Conservation (phyloP, 2,329 filamentous ascomycete genomes). For the Colletotrichum noveboracense region DNA sequence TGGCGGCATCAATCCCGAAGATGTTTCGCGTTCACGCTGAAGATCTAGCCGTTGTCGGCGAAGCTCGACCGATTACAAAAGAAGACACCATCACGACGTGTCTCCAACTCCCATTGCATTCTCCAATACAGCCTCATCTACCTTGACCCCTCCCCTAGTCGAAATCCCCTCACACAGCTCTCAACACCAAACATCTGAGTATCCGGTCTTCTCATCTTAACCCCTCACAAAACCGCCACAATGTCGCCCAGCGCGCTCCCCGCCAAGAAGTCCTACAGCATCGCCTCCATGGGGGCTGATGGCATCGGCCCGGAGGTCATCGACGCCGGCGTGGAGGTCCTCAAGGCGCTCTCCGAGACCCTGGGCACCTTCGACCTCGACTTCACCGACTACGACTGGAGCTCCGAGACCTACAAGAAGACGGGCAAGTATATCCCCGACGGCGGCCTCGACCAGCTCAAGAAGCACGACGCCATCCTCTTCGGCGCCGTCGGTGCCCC, state of each 20-base stretch:
- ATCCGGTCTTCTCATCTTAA: too few species aligned
- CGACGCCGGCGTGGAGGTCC: constrained; percentile 62
- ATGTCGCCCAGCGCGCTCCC: constrained; percentile 22
- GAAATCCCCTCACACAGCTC: background rate
- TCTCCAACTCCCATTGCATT: background rate
- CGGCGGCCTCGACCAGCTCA: constrained; percentile 49
- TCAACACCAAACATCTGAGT: background rate
- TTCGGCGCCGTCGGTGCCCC: constrained; percentile 36
- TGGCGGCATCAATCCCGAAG: background rate
- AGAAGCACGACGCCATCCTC: constrained; percentile 32
- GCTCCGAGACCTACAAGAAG: constrained; percentile 68
- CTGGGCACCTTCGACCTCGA: constrained; percentile 64
- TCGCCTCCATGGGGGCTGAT: constrained; percentile 67
- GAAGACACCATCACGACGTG: background rate
- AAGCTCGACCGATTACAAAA: constrained; percentile 3
- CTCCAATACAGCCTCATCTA: background rate
- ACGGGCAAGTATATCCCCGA: constrained; percentile 70
- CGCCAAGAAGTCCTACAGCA: constrained; percentile 45
- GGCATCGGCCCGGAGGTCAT: constrained; percentile 71
- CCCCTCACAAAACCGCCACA: background rate
- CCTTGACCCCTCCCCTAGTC: background rate
- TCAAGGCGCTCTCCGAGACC: constrained; percentile 57
- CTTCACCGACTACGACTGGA: constrained; percentile 71
- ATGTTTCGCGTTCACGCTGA: background rate
- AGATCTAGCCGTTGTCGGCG: constrained; percentile 12